Evolutionary conservation across 2,329 filamentous ascomycete species (phyloP), one percentile per base, ranked within the genome.

Genomic region (Neoscytalidium dimidiatum): DNA sequence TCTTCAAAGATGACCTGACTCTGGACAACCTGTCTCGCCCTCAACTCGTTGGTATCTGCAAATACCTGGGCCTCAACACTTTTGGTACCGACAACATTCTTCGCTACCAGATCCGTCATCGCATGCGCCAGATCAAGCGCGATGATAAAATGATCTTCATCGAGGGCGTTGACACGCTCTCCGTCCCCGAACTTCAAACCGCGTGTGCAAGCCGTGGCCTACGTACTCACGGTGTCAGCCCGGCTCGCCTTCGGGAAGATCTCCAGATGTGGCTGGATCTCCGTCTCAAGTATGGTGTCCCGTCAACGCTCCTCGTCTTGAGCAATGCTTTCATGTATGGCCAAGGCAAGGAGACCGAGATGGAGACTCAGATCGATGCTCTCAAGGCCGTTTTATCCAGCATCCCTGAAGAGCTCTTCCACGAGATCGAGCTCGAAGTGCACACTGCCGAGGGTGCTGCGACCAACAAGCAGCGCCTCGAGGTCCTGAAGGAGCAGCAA

Each of bases 91-190:
- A 99, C 79, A 92, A 93, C 78, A 96, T 99, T 91, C 89, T 99
- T 60, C 92, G 95, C 64, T 99, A 99, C 81, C 93, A 96, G 77
- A 88, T 99, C 73, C 92, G 95, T 66, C 94, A 98, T 81, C 92
- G 94, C 68, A 99, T 99, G 95, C 89, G 94, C 72, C 95, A 99
- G 81, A 98, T 98, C 84, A 99, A 99, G 88, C 90, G 94, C 68
- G 95, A 99, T 74, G 95, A 99, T 81, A 90, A 89, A 70, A 93
- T 94, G 68, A 99, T 99, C 75, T 91, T 88, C 77, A 97, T 90
- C 74, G 95, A 99, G 79, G 94, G 95, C 35, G 90, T 99, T 31
- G 93, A 96, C 67, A 94, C 90, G 62, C 86, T 99, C 61, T 96
- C 93, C n/a, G 93, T 98, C 0, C 86, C 90, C 1, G 95, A 99